Base-by-base conservation (phyloP, 2,329 filamentous ascomycete species). In the Venturia oleaginea region DNA sequence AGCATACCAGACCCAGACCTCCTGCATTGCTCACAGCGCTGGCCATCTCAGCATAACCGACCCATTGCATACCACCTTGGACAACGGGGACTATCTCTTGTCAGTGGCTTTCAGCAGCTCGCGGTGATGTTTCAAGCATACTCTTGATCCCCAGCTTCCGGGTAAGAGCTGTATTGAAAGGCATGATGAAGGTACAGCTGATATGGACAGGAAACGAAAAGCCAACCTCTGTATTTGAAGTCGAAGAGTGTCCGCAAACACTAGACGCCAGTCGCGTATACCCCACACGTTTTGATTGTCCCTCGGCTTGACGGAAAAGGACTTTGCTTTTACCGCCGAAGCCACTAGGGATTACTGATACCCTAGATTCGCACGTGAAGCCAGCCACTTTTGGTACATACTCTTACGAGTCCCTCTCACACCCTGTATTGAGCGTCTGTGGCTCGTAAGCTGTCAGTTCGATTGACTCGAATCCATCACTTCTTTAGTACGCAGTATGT, bases 1-100 rank as follows among this genome's bases (percentile, higher is more conserved):
- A 42, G 24, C 65, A 30, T 73, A 80, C 76, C 73, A 94, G 86
- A 71, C 90, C 90, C 64, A 94, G 81, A 59, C 89, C 90, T 68
- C 90, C 90, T n/a, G 90, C 75, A 63, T 77, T 77, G 68, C 72
- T 75, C 43, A 92, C 89, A 68, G 89, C 88, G 60, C 86, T 83
- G 67, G 89, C 89, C 69, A 92, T 81, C 75, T 91, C 88, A 61
- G 90, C 90, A 71, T 90, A 91, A 65, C 90, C 90, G 68, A 92
- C 85, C 83, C 90, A 88, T 84, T 91, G 87, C 90, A 94, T 93
- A 72, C 90, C 90, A 74, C 90, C 90, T 76, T 94, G 90, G 66
- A 94, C 88, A 67, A 94, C 81, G 70, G 90, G 90, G 68, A 93
- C 88, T 90, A 70, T 64, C 13, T 57, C 7, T 48, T 69, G 64